phyloP scores from a whole-genome alignment of 352 stramenopile species.

The Halophytophthora polymorphica region DNA sequence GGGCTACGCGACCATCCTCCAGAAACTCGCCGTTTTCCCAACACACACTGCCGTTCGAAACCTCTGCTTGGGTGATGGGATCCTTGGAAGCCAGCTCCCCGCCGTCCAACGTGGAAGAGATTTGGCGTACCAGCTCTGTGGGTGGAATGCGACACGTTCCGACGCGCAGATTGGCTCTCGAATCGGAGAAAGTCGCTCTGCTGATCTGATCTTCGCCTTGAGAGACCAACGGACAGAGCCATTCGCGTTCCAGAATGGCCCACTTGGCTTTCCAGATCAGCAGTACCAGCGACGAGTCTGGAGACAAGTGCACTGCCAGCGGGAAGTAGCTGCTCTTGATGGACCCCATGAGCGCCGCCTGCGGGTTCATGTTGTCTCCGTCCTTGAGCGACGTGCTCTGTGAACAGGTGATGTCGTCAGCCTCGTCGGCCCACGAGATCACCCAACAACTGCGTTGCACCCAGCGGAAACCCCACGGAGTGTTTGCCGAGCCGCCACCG shows the following conservation, averaged over 20 bases:
- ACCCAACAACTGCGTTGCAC: slow-evolving; percentile 80
- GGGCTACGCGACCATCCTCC: slow-evolving; percentile 49
- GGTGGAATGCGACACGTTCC: slow-evolving; percentile 49
- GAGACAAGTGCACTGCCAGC: slow-evolving; percentile 50
- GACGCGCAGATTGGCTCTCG: slow-evolving; percentile 30
- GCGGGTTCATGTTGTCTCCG: slow-evolving; percentile 81
- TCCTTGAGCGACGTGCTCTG: slow-evolving; percentile 79
- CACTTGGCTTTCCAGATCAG: slow-evolving; percentile 79
- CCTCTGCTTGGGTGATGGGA: no score
- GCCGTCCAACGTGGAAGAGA: slow-evolving; percentile 7
- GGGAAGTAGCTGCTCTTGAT: slow-evolving; percentile 82
- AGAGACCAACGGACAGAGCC: slow-evolving; percentile 53
- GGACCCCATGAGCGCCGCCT: slow-evolving; percentile 74
- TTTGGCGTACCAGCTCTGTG: slow-evolving; percentile 27
- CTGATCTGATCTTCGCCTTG: slow-evolving; percentile 19
- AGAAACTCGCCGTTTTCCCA: slow-evolving; percentile 73
- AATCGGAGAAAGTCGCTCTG: slow-evolving; percentile 19
- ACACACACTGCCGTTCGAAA: slow-evolving; percentile 12
- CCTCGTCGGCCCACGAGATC: slow-evolving; percentile 80
- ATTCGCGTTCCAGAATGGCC: slow-evolving; percentile 74
- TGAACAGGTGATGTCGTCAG: slow-evolving; percentile 80
- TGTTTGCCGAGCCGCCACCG: slow-evolving; percentile 16
- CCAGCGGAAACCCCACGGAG: slow-evolving; percentile 54
- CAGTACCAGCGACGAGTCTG: slow-evolving; percentile 59
- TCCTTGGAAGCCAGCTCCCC: slow-evolving; percentile 10